Evolutionary conservation across 2,329 filamentous ascomycete genomes (phyloP), one percentile per base, ranked within the genome.

Genomic region (Aspergillus fischeri): DNA sequence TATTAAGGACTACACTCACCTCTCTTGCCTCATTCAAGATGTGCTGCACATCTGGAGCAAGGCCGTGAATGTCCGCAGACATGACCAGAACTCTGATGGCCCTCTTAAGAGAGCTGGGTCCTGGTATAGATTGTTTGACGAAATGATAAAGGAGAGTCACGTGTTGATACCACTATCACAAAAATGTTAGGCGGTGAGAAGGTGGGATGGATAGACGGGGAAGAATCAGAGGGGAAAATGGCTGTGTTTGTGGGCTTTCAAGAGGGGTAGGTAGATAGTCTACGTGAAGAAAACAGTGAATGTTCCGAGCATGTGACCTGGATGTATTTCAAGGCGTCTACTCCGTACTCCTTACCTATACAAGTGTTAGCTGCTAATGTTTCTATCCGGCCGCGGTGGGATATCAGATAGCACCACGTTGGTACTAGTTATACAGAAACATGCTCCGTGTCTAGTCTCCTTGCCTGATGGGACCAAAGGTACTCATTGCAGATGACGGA

Each of bases 1-100:
- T 1, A 28, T 25, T 17, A 6, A 44, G 6, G 10, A 10, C 14
- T 29, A 52, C 24, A 63, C 66, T 57, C 52, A 73, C 70, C 25
- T 55, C 56, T 53, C 64, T 68, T 28, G 70, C 67, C 63, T 71
- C 68, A 56, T 62, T 62, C 14, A 71, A 58, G 60, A 72, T 65
- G 49, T 55, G 49, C 51, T 67, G 67, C 49, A 60, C 59, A 58
- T 69, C 67, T 51, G 60, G 52, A 49, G 61, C 60, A 41, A 62
- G 67, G 56, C 57, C 63, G 57, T 59, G 52, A 49, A 54, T 52
- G 52, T 67, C 62, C 63, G 61, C 60, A 55, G 67, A 65, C 62
- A 69, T 67, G 63, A 62, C 67, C 67, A 60, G 62, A 62, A 58
- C 56, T 61, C 57, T 60, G 49, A 52, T 56, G 35, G 53, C 52